Evolutionary conservation across 2,329 filamentous ascomycete genomes (phyloP).

Genomic region (Penicillium aurantiogriseum): DNA sequence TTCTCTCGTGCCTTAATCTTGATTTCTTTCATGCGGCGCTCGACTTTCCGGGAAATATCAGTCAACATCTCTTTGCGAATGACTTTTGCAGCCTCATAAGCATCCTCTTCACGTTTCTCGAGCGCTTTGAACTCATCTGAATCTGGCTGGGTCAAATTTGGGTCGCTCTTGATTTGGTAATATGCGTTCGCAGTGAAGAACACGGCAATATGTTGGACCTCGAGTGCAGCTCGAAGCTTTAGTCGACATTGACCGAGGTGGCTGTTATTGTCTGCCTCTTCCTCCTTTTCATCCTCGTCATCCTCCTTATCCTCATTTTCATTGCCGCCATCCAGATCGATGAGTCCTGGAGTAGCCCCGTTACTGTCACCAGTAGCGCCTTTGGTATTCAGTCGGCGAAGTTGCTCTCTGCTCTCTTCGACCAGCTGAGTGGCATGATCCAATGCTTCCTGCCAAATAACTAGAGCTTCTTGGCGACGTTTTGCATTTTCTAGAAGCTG

Average conservation of each 20-base stretch:
- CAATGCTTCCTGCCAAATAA: constrained; percentile 64
- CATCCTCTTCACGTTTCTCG: constrained; percentile 67
- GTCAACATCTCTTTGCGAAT: constrained; percentile 76
- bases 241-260: constrained; percentile 61
- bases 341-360: constrained; percentile 16
- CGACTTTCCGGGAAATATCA: constrained; percentile 58
- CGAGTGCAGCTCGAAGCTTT: constrained; percentile 69
- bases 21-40: constrained; percentile 64
- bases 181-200: constrained; percentile 84
- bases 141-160: constrained; percentile 61
- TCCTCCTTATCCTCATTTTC: constrained; percentile 41
- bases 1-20: constrained; percentile 53
- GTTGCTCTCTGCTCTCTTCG: constrained; percentile 61
- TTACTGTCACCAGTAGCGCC: constrained; percentile 23
- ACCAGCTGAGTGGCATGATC: constrained; percentile 52
- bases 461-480: constrained; percentile 64
- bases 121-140: constrained; percentile 65
- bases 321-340: constrained; percentile 35
- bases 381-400: constrained; percentile 43
- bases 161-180: constrained; percentile 76
- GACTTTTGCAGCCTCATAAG: constrained; percentile 74
- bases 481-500: constrained; percentile 77
- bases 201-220: constrained; percentile 74
- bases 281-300: constrained; percentile 38
- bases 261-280: constrained; percentile 41